Base-by-base conservation (phyloP, 345 rosid genomes). In the Lenwebbia sp. region DNA sequence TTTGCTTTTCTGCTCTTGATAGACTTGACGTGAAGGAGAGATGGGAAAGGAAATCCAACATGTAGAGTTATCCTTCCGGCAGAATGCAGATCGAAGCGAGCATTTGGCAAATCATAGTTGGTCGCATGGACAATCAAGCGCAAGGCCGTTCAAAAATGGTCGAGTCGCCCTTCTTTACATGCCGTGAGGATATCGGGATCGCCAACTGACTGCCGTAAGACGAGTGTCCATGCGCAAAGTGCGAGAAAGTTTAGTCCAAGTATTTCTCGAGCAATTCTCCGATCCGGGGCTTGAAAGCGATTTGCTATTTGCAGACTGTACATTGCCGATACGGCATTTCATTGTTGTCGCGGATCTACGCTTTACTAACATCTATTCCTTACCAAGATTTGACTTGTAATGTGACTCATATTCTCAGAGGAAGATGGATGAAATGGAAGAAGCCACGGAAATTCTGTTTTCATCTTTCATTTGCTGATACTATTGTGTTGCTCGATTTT, bases 11-110 rank as follows among this genome's bases (percentile, higher is more conserved):
- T 76, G 47, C 11, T 55, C 28, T 74, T 75, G 60, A 41, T 82
- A 87, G 88, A 84, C 88, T 87, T 87, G 88, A 87, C 55, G 86
- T 87, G 76, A 87, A 87, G 84, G 88, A 87, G 50, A 84, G 88
- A 44, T 84, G 88, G 88, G 88, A 87, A 78, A 84, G 86, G 76
- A 87, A 87, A 56, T 78, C 88, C 30, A 87, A 87, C 78, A 87
- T 87, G 88, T 87, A 78, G 65, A 37, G 50, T 7, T 23, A 19
- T 10, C 26, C 22, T 33, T 28, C 44, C 0, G 12, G 44, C 14
- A 50, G 17, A 54, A 54, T 49, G 33, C 82, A 74, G 50, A 25
- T 84, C 10, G 37, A 47, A 37, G 22, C n/a, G 10, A 41, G 19
- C 75, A 57, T 56, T 9, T 5, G 51, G 17, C 22, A 60, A 52